phyloP scores from a whole-genome alignment of 208 protist genomes.

The Acanthamoeba healyi region DNA sequence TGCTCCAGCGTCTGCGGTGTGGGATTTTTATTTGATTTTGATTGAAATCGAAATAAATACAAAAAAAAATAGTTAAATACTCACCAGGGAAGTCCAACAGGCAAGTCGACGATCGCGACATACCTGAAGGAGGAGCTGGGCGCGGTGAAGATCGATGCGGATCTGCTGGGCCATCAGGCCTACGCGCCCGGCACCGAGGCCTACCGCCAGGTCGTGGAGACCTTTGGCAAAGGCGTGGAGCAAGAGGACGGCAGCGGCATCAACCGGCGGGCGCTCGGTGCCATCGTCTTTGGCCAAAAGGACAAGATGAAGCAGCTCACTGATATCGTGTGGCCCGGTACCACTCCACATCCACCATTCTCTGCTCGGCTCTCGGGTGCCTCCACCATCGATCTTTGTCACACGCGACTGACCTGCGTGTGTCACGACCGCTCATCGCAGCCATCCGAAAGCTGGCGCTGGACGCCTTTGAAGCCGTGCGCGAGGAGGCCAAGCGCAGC shows the following conservation, averaged over 20 bases:
- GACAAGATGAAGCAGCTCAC: conserved; percentile 59
- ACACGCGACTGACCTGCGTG: too few species aligned
- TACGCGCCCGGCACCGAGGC: conserved; percentile 15
- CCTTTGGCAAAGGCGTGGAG: conserved; percentile 21
- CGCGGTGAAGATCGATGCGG: conserved; percentile 18
- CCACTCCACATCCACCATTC: too few species aligned
- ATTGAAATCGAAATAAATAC: neutral
- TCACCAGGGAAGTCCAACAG: too few species aligned
- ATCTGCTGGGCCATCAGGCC: conserved; percentile 49
- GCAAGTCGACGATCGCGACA: conserved; percentile 17
- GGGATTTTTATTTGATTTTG: too few species aligned
- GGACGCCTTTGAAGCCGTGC: conserved; percentile 15
- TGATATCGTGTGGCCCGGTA: conserved; percentile 37
- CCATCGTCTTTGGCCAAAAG: conserved; percentile 51
- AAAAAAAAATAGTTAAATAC: neutral
- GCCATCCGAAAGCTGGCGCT: conserved; percentile 29
- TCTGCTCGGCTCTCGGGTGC: neutral
- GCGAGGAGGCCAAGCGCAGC: neutral
- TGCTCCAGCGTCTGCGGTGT: too few species aligned
- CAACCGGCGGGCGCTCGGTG: conserved; percentile 31
- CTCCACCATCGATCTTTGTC: neutral
- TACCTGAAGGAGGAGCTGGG: conserved; percentile 44
- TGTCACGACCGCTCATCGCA: neutral
- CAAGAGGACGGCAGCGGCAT: conserved; percentile 13
- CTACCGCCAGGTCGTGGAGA: conserved; percentile 28